A percentile compares a stretch with the other conserved stretches of the same genome.
phyloP scores from a whole-genome alignment of 106 monocot species.

The Acanthochlamys bracteata region DNA sequence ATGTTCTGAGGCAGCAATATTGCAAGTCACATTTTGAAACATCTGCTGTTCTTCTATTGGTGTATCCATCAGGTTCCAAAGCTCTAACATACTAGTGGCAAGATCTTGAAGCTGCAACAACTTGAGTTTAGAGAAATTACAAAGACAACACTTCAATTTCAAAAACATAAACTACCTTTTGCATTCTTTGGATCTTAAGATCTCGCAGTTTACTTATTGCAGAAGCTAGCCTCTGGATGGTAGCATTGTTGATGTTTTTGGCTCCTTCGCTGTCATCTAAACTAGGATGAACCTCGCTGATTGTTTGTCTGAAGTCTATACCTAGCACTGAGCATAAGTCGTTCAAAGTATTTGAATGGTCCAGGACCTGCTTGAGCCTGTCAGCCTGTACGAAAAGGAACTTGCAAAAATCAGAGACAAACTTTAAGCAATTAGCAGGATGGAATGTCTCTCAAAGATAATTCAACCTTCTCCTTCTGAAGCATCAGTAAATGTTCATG shows the following conservation, averaged over 20 bases:
- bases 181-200: constrained; percentile 58
- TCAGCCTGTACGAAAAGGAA: constrained; percentile 23
- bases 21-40: constrained; percentile 33
- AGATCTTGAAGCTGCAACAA: constrained; percentile 30
- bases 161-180: constrained; percentile 34
- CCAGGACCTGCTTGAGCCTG: constrained; percentile 37
- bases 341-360: constrained; percentile 32
- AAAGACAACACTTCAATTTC: neutral
- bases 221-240: constrained; percentile 34
- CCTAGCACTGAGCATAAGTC: constrained; percentile 47
- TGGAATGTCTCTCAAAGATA: neutral
- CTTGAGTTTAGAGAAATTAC: neutral
- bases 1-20: constrained; percentile 30
- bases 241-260: constrained; percentile 34
- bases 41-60: constrained; percentile 30
- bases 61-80: constrained; percentile 42
- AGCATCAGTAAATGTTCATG: constrained; percentile 37
- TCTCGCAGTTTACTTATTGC: constrained; percentile 39
- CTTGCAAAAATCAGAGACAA: constrained; percentile 1
- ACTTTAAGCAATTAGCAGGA: neutral
- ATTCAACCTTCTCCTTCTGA: constrained; percentile 60
- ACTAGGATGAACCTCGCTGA: constrained; percentile 32
- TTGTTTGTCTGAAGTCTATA: constrained; percentile 41
- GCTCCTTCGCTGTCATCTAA: constrained; percentile 28
- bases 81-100: constrained; percentile 27